phyloP scores from a whole-genome alignment of 2,329 filamentous ascomycete genomes.

The Stagonosporopsis chrysanthemi region DNA sequence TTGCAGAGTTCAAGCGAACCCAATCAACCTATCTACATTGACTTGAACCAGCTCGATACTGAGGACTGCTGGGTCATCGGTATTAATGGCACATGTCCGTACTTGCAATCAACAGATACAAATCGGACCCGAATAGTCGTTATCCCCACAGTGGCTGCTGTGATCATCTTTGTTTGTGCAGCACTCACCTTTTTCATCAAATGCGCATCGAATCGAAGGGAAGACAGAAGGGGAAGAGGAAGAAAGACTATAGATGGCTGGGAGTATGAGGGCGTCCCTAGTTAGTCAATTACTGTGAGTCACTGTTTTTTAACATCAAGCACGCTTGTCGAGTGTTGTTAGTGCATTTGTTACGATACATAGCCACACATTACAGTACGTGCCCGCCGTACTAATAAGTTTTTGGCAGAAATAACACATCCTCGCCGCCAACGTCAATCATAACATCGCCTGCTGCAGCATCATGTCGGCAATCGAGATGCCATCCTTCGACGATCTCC shows the following conservation, averaged over 20 bases:
- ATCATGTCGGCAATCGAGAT: neutral
- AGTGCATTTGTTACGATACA: neutral
- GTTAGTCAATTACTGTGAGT: slow-evolving; percentile 21
- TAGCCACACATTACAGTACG: neutral
- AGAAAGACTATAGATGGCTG: slow-evolving; percentile 60
- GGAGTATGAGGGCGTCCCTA: slow-evolving; percentile 74
- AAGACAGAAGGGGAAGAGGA: slow-evolving; percentile 59
- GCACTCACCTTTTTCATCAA: slow-evolving; percentile 69
- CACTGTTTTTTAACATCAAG: neutral
- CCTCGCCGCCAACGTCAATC: too few species aligned
- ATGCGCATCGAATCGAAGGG: slow-evolving; percentile 67
- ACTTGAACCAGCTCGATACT: slow-evolving; percentile 67
- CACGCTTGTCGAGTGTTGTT: neutral
- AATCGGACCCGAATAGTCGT: slow-evolving; percentile 60
- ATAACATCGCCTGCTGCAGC: neutral
- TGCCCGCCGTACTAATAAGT: neutral
- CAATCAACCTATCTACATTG: slow-evolving; percentile 59
- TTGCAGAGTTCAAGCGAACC: slow-evolving; percentile 22
- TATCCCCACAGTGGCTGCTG: slow-evolving; percentile 67
- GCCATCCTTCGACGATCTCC: neutral
- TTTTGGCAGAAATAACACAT: neutral
- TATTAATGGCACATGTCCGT: slow-evolving; percentile 65
- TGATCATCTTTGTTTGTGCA: slow-evolving; percentile 68
- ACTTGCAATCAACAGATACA: slow-evolving; percentile 55
- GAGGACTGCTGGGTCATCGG: slow-evolving; percentile 67